These are phyloP conservation scores for Fusarium staphyleae DNA, from an alignment of 2,329 filamentous ascomycete genomes.

Conservation along the genomic window DNA sequence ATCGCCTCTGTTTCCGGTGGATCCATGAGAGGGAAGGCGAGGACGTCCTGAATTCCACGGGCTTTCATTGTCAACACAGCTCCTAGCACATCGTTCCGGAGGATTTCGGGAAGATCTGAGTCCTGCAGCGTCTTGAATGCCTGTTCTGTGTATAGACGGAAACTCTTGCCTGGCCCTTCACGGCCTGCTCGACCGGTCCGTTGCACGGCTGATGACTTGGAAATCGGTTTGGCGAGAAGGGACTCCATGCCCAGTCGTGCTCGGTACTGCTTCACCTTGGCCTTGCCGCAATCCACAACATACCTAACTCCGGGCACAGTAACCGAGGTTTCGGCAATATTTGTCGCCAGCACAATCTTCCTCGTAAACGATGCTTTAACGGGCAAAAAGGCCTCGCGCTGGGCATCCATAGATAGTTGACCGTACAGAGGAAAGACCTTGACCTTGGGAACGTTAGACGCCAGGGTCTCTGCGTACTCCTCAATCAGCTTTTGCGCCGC, in stretches of 20 bases:
- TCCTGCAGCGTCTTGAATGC: slow-evolving; percentile 75
- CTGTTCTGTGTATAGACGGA: slow-evolving; percentile 83
- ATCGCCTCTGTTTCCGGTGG: slow-evolving; percentile 78
- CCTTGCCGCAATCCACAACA: slow-evolving; percentile 92
- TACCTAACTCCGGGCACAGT: slow-evolving; percentile 92
- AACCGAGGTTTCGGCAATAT: slow-evolving; percentile 98
- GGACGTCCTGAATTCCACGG: slow-evolving; percentile 80
- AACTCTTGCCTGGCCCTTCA: slow-evolving; percentile 91
- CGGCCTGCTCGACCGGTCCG: slow-evolving; percentile 90
- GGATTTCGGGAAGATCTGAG: slow-evolving; percentile 84
- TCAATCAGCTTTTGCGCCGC: slow-evolving; percentile 80
- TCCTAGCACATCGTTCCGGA: slow-evolving; percentile 86
- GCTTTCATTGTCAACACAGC: slow-evolving; percentile 94
- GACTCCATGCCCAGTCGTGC: slow-evolving; percentile 87
- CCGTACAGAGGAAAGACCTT: slow-evolving; percentile 85
- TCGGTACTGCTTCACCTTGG: slow-evolving; percentile 92
- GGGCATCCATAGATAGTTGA: slow-evolving; percentile 83
- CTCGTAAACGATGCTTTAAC: slow-evolving; percentile 75
- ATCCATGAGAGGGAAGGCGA: slow-evolving; percentile 86
- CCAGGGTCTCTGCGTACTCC: slow-evolving; percentile 76
- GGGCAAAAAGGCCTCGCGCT: slow-evolving; percentile 85
- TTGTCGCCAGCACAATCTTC: slow-evolving; percentile 91
- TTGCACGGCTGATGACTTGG: slow-evolving; percentile 91
- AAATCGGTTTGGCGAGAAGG: slow-evolving; percentile 87
- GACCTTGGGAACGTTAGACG: slow-evolving; percentile 75